A percentile compares a stretch with the other conserved stretches of the same genome.
Conservation (phyloP, 2,329 filamentous ascomycete genomes). For the Leptographium radiaticola region DNA sequence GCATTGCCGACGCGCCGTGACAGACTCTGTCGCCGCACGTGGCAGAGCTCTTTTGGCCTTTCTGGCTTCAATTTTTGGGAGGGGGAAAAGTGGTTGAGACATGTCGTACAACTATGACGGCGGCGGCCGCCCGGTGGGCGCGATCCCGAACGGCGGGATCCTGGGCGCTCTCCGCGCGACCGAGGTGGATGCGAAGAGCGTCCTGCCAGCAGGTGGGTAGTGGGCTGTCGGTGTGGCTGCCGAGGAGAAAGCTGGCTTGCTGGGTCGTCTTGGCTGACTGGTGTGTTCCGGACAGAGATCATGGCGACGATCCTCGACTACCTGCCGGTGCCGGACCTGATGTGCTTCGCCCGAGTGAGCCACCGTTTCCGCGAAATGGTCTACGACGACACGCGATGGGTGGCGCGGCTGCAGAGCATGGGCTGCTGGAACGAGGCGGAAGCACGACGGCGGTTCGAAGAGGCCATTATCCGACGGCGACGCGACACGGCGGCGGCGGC, state of each 20-base stretch:
- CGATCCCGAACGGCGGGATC: slow-evolving; percentile 30
- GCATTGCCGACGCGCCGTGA: background rate
- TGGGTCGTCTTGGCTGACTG: background rate
- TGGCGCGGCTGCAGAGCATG: slow-evolving; percentile 73
- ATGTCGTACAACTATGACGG: slow-evolving; percentile 14
- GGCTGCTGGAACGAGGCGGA: slow-evolving; percentile 85
- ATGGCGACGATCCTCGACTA: slow-evolving; percentile 81
- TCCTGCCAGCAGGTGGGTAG: slow-evolving; percentile 63
- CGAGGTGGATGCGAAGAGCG: slow-evolving; percentile 62
- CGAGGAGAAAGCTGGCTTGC: no score
- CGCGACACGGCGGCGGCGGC: slow-evolving; percentile 29
- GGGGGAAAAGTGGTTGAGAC: no score
- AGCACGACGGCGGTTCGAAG: slow-evolving; percentile 68
- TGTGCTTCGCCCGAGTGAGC: slow-evolving; percentile 74
- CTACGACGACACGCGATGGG: slow-evolving; percentile 95
- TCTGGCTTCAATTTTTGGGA: background rate
- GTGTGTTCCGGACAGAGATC: slow-evolving; percentile 50
- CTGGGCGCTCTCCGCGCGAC: slow-evolving; percentile 68
- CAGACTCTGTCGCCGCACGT: background rate
- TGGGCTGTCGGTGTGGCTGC: background rate
- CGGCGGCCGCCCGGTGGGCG: slow-evolving; percentile 19
- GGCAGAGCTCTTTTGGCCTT: background rate
- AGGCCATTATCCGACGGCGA: slow-evolving; percentile 47
- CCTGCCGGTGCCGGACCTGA: slow-evolving; percentile 70
- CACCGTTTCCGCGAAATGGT: slow-evolving; percentile 93